These are phyloP conservation scores for Collybia sp. DNA, from an alignment of 768 basidiomycete genomes.

Conservation along the genomic window DNA sequence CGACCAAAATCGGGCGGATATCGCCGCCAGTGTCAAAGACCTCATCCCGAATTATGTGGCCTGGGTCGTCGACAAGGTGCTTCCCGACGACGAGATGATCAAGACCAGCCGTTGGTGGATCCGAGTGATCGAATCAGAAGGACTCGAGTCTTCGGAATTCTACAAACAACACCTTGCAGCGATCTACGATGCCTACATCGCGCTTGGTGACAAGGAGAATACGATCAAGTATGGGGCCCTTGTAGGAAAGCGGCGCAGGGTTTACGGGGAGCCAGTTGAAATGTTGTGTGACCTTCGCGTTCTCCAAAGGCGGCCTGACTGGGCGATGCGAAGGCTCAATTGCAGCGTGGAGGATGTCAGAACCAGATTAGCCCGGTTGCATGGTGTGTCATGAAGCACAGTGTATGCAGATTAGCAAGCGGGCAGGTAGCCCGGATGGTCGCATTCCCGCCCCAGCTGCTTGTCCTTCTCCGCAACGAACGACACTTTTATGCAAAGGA, in stretches of 20 bases:
- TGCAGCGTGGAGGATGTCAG: too few species aligned
- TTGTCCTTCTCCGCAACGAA: too few species aligned
- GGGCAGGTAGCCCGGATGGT: too few species aligned
- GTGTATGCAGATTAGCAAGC: too few species aligned
- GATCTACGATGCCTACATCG: constrained; percentile 12
- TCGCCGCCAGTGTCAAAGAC: constrained; percentile 7
- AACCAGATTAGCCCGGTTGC: too few species aligned
- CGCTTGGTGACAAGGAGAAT: constrained; percentile 10
- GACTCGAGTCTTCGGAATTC: constrained; percentile 10
- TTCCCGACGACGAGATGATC: constrained; percentile 13
- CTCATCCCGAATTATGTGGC: constrained; percentile 8
- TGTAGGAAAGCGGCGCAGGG: constrained; percentile 6
- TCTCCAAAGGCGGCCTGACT: too few species aligned
- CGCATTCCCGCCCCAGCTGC: too few species aligned
- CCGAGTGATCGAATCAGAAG: constrained; percentile 11
- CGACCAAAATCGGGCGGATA: constrained; percentile 16
- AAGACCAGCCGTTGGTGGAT: constrained; percentile 14
- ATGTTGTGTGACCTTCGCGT: too few species aligned
- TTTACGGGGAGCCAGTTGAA: too few species aligned
- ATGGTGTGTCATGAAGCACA: too few species aligned
- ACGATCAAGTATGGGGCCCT: constrained; percentile 12
- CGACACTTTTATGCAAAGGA: too few species aligned
- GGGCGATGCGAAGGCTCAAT: too few species aligned
- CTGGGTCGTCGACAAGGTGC: constrained; percentile 11
- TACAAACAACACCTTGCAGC: constrained; percentile 12